These are phyloP conservation scores for Chlorella sp. DNA, from an alignment of 139 green algal species.

Conservation along the genomic window DNA sequence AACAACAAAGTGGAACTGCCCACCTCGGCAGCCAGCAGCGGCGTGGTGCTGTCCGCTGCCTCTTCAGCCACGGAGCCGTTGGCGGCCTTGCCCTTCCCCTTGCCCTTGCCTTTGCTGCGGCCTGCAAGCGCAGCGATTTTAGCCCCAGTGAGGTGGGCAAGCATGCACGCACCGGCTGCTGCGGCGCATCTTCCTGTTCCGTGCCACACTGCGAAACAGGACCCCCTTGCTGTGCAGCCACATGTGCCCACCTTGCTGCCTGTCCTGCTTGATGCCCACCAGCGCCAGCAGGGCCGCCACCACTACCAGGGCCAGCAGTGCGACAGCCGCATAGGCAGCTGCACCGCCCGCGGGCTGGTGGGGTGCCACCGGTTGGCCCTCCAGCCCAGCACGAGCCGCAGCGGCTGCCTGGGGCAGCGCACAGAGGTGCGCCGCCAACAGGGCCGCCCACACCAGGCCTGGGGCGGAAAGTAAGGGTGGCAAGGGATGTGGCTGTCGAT, in stretches of 20 bases:
- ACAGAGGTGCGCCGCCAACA: not conserved
- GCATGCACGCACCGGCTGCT: too few species aligned
- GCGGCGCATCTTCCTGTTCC: too few species aligned
- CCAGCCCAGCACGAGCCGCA: not conserved
- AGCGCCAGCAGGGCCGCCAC: not conserved
- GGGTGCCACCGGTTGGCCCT: not conserved
- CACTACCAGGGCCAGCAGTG: not conserved
- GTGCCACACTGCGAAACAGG: too few species aligned
- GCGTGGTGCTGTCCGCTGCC: not conserved
- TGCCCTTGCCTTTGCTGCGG: not conserved
- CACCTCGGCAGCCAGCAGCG: conserved; percentile 1
- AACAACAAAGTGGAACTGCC: too few species aligned
- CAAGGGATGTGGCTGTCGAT: too few species aligned
- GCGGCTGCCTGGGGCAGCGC: not conserved
- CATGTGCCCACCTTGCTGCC: not conserved
- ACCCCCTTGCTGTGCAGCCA: too few species aligned
- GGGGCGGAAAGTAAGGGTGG: not conserved
- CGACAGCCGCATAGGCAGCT: not conserved
- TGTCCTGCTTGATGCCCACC: not conserved
- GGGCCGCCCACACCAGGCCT: not conserved
- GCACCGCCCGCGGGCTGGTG: not conserved
- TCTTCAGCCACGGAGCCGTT: not conserved
- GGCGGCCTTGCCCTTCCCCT: not conserved
- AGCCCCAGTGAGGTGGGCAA: too few species aligned
- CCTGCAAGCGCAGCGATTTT: too few species aligned